Conservation (phyloP, 805 yeast species). For the Sungouiozyma ichnusensis region DNA sequence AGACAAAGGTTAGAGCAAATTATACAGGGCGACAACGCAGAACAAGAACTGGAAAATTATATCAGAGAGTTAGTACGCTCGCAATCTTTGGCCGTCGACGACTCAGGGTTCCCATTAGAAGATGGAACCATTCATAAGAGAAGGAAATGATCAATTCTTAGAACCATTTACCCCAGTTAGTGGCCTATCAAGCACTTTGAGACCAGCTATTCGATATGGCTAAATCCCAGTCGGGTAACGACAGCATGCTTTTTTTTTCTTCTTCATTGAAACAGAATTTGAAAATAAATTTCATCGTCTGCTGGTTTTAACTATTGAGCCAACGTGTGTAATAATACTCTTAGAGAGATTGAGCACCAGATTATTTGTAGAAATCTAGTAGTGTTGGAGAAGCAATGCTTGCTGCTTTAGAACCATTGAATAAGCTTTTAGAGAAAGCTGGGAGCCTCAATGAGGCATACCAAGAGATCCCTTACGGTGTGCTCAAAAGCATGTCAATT, state of each 20-base stretch:
- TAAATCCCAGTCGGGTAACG: neutral
- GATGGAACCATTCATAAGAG: slow-evolving; percentile 15
- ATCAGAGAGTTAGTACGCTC: slow-evolving; percentile 56
- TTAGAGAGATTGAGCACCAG: too few species aligned
- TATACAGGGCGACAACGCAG: slow-evolving; percentile 70
- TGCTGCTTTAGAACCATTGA: slow-evolving; percentile 4
- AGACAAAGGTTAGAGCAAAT: slow-evolving; percentile 59
- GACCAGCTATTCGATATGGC: too few species aligned
- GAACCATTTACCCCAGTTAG: too few species aligned
- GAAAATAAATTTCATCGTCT: too few species aligned
- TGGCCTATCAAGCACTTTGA: too few species aligned
- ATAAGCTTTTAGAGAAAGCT: slow-evolving; percentile 4
- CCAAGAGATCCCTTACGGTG: slow-evolving; percentile 32
- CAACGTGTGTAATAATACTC: too few species aligned
- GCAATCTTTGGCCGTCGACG: slow-evolving; percentile 29
- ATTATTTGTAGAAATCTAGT: neutral
- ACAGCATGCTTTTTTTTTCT: too few species aligned
- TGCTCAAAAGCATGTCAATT: slow-evolving; percentile 49
- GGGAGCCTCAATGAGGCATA: slow-evolving; percentile 25
- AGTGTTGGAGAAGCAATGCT: slow-evolving; percentile 1
- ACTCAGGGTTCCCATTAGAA: slow-evolving; percentile 9
- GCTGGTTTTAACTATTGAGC: too few species aligned
- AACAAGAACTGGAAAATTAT: slow-evolving; percentile 60
- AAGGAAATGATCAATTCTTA: neutral
- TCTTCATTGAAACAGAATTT: too few species aligned